Percentiles rank a stretch among this genome's conserved stretches.
These are phyloP conservation scores for Xylaria sp. DNA, from an alignment of 2,329 filamentous ascomycete genomes.

Conservation along the genomic window DNA sequence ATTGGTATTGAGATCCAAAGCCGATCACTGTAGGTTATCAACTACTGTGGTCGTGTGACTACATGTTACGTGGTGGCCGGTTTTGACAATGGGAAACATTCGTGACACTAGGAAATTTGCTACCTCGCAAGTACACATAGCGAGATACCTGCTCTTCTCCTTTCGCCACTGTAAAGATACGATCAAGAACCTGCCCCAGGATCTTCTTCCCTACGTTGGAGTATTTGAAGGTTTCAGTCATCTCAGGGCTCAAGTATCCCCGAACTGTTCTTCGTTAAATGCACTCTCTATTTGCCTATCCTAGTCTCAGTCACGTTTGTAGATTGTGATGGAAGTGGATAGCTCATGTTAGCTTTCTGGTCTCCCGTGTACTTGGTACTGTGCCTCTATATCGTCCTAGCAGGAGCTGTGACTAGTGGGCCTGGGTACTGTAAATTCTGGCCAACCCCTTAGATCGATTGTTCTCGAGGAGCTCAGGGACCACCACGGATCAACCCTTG, in stretches of 20 bases:
- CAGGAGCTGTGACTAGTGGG: background rate
- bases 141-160: background rate
- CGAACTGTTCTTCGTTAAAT: no score
- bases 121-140: background rate
- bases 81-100: background rate
- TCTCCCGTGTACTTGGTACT: no score
- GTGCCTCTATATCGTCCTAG: background rate
- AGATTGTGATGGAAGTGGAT: no score
- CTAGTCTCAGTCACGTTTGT: no score
- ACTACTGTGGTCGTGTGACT: background rate
- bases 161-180: background rate
- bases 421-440: background rate
- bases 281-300: no score
- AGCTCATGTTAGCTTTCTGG: no score
- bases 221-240: background rate
- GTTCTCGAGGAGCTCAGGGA: background rate
- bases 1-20: background rate
- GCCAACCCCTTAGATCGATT: background rate
- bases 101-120: background rate
- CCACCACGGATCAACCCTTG: background rate
- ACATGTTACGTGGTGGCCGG: background rate
- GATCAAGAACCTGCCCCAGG: background rate
- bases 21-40: background rate
- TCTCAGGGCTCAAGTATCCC: no score
- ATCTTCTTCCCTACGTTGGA: background rate